A percentile compares a stretch with the other conserved stretches of the same genome.
These are phyloP conservation scores for Esteya vermicola DNA, from an alignment of 2,329 filamentous ascomycete species.

Conservation along the genomic window DNA sequence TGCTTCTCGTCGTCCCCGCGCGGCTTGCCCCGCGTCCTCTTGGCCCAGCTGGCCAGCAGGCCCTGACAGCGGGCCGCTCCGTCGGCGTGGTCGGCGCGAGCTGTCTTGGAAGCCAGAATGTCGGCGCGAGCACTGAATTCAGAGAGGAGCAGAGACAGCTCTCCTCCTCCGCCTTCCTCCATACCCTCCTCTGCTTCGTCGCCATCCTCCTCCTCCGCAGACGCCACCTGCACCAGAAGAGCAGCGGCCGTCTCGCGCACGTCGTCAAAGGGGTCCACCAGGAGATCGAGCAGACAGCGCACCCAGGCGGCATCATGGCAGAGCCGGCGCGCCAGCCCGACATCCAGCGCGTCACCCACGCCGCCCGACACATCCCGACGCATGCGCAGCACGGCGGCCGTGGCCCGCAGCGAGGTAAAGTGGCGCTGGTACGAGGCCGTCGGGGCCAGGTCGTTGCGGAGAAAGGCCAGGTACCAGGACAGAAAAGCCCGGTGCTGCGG, in stretches of 20 bases:
- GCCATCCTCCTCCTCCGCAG: not conserved
- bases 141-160: constrained; percentile 20
- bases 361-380: constrained; percentile 40
- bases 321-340: constrained; percentile 13
- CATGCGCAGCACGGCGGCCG: constrained; percentile 52
- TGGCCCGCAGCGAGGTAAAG: constrained; percentile 61
- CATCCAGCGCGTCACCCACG: constrained; percentile 14
- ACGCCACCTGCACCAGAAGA: constrained; percentile 34
- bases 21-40: too few relatives aligned
- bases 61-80: constrained; percentile 69
- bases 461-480: constrained; percentile 58
- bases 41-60: constrained; percentile 48
- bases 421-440: constrained; percentile 85
- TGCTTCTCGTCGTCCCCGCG: not conserved
- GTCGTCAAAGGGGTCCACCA: constrained; percentile 88
- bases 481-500: constrained; percentile 49
- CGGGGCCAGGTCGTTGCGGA: constrained; percentile 60
- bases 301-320: constrained; percentile 34
- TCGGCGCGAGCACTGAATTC: constrained; percentile 39
- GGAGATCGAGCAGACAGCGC: constrained; percentile 58
- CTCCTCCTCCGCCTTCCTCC: not conserved
- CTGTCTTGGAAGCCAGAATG: constrained; percentile 50
- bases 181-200: too few relatives aligned
- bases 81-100: constrained; percentile 83
- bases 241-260: constrained; percentile 48